Evolutionary conservation across 75 land plant genomes (phyloP).

Genomic region (Gnetum montanum): DNA sequence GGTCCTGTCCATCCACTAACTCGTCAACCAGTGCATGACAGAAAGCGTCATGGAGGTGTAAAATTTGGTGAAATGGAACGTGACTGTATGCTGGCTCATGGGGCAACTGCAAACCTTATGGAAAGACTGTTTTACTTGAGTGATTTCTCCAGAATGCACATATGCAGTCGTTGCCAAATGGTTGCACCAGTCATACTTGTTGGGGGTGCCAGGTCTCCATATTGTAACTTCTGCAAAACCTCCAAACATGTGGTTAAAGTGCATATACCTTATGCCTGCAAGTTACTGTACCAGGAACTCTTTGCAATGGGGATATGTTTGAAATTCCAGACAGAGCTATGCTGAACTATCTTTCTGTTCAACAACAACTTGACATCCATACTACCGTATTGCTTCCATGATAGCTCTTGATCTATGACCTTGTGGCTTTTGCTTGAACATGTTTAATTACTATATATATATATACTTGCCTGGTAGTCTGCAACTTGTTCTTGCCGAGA

Average conservation of each 20-base stretch:
- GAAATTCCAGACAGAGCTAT: conserved; percentile 47
- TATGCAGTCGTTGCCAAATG: conserved; percentile 51
- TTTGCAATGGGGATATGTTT: conserved; percentile 81
- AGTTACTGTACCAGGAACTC: conserved; percentile 78
- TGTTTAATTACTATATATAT: too few relatives aligned
- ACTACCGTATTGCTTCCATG: too few relatives aligned
- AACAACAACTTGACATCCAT: too few relatives aligned
- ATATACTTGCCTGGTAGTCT: too few relatives aligned
- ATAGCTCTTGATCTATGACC: too few relatives aligned
- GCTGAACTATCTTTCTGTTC: conserved; percentile 9
- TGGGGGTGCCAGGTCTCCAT: conserved; percentile 30
- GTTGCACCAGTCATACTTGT: conserved; percentile 39
- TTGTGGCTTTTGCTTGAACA: too few relatives aligned
- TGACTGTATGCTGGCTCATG: conserved; percentile 83
- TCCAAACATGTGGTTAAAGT: conserved; percentile 43
- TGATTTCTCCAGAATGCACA: conserved; percentile 54
- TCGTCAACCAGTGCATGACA: conserved; percentile 68
- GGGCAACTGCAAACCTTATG: conserved; percentile 66
- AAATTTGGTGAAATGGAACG: conserved; percentile 95
- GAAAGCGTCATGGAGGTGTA: conserved; percentile 72
- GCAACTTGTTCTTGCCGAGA: too few relatives aligned
- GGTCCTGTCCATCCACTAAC: conserved; percentile 85
- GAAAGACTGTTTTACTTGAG: conserved; percentile 75
- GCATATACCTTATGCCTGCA: conserved; percentile 82
- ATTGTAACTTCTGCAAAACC: conserved; percentile 59